Evolutionary conservation across 2,329 filamentous ascomycete species (phyloP), one percentile per base, ranked within the genome.

Genomic region (Neopestalotiopsis sp.): DNA sequence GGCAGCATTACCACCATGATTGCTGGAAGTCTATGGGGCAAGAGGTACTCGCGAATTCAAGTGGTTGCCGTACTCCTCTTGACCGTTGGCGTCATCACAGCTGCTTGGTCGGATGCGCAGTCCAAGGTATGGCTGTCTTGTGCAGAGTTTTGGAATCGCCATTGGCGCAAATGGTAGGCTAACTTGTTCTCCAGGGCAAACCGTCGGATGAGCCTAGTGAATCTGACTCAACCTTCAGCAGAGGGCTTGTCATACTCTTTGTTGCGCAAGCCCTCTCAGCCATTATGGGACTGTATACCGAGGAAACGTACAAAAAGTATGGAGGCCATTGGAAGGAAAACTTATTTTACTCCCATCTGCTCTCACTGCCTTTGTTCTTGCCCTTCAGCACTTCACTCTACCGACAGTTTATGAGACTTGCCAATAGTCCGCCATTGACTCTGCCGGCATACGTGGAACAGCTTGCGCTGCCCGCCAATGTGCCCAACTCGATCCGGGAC

Each of bases 1-100:
- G 96, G 96, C 17, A 97, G 95, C 75, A 97, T 98, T 71, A 97
- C 95, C 4, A 98, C 96, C 9, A 97, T 99, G 89, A 82, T 91
- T 17, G 94, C 95, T n/a, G 96, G 96, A 3, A 94, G 91, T 76
- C 74, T 97, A 14, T 94, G 92, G 76, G 95, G 95, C 56, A 97
- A 95, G 82, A 87, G 87, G 72, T 98, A 97, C 78, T 92, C 93
- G 4, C 86, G 86, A 30, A 86, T 94, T 64, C 96, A 99, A 78
- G 85, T 97, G 7, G 80, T 93, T 28, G 93, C 94, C 30, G 96
- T 99, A 32, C 82, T 92, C 7, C 84, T 98, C 56, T 85, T 99
- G 72, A 98, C 95, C 0, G 77, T 93, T 63, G 96, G 96, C 4
- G 95, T 99, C 42, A 90, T 97, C 70, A 87, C 93, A 67, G 94